Conservation (phyloP, 257 asterid genomes). For the Cordia subcordata region DNA sequence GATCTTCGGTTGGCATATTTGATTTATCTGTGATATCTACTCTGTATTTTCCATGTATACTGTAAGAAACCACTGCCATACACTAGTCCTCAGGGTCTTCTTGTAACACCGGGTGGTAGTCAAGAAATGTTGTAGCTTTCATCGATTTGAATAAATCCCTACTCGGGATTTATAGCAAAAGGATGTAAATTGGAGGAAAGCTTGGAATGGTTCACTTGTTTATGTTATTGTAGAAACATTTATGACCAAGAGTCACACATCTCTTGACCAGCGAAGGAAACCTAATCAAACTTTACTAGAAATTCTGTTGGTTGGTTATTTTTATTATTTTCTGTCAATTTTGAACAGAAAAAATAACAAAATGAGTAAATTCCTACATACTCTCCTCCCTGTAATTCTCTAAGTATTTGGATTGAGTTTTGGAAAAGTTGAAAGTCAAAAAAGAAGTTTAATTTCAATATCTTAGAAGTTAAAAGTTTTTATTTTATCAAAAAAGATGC, state of each 20-base stretch:
- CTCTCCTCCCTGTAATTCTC: too few relatives aligned
- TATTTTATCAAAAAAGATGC: too few relatives aligned
- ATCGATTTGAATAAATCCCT: conserved; percentile 30
- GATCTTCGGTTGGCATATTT: neutral
- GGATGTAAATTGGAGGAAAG: conserved; percentile 23
- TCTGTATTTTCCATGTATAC: conserved; percentile 29
- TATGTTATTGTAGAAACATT: neutral
- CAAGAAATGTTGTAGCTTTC: conserved; percentile 5
- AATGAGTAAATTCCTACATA: too few relatives aligned
- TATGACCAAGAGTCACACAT: neutral
- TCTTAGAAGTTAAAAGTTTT: too few relatives aligned
- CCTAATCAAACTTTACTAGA: neutral
- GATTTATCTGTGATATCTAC: conserved; percentile 19
- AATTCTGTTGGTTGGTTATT: neutral
- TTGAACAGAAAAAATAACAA: too few relatives aligned
- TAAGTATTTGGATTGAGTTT: too few relatives aligned
- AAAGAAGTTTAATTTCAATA: too few relatives aligned
- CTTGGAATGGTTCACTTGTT: conserved; percentile 1
- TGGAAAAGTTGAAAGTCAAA: too few relatives aligned
- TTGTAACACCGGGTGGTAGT: neutral
- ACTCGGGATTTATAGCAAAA: conserved; percentile 44
- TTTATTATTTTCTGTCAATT: too few relatives aligned
- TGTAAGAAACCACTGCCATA: neutral
- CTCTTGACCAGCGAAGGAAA: too few relatives aligned
- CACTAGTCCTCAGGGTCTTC: neutral